Conservation (phyloP, 73 alveolate genomes). For the Durusdinium trenchii region DNA sequence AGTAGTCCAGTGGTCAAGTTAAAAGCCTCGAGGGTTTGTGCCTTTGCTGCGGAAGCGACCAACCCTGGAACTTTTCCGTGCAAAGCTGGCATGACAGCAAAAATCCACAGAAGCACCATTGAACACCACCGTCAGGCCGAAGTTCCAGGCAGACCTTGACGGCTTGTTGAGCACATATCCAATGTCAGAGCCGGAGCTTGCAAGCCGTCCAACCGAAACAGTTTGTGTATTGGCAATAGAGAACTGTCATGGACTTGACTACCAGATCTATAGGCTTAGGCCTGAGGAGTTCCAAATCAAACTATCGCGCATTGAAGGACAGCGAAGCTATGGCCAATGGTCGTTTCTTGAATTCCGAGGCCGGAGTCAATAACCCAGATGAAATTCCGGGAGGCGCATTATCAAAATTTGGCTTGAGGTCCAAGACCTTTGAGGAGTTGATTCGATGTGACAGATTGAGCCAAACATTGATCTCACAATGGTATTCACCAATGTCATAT, state of each 20-base stretch:
- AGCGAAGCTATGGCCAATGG: too few species aligned
- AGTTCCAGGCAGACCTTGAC: slow-evolving; percentile 47
- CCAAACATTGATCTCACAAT: too few species aligned
- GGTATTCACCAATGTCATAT: too few species aligned
- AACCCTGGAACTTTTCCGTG: background rate
- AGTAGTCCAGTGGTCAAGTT: background rate
- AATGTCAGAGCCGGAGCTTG: background rate
- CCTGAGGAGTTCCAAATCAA: too few species aligned
- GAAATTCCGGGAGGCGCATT: slow-evolving; percentile 65
- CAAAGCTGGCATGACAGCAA: background rate
- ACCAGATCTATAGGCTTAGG: too few species aligned
- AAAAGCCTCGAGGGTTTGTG: background rate
- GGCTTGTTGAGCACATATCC: slow-evolving; percentile 27
- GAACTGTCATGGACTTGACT: too few species aligned
- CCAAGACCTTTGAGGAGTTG: too few species aligned
- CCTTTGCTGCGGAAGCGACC: background rate
- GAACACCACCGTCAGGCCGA: background rate
- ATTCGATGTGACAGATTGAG: too few species aligned
- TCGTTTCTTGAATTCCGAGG: background rate
- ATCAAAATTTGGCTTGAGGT: too few species aligned
- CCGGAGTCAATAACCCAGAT: slow-evolving; percentile 86
- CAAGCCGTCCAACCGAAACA: background rate
- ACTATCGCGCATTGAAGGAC: too few species aligned
- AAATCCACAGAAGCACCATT: too few species aligned
- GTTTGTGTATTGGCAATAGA: too few species aligned